phyloP scores from a whole-genome alignment of 305 asterid species.

The Euphrasia arctica region DNA sequence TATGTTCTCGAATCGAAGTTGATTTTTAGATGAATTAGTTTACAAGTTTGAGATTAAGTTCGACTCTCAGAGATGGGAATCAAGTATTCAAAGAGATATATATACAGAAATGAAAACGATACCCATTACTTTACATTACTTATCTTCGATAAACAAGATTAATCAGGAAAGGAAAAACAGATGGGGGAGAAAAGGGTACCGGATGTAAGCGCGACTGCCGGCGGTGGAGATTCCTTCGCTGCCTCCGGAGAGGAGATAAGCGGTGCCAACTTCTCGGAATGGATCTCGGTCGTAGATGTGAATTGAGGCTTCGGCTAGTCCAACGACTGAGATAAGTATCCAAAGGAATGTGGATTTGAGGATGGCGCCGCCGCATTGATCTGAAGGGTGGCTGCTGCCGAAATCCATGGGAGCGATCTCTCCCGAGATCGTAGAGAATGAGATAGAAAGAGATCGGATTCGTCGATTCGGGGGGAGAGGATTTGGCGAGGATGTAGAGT shows the following conservation, averaged over 20 bases:
- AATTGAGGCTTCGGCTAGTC: conserved; percentile 68
- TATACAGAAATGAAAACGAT: conserved; percentile 5
- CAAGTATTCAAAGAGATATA: conserved; percentile 1
- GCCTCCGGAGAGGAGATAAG: conserved; percentile 88
- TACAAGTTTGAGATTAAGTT: conserved; percentile 9
- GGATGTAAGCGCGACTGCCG: conserved; percentile 66
- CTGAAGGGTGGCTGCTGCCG: conserved; percentile 42
- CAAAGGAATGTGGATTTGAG: conserved; percentile 29
- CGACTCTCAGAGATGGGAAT: conserved; percentile 14
- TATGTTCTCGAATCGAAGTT: conserved; percentile 76
- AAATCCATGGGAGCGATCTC: conserved; percentile 43
- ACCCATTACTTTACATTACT: neutral
- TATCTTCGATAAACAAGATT: too few relatives aligned
- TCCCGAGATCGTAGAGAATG: conserved; percentile 31
- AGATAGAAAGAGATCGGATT: conserved; percentile 3
- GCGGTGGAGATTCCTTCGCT: conserved; percentile 83
- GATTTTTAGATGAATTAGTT: conserved; percentile 20
- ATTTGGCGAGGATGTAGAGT: conserved; percentile 38
- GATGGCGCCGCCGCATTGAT: conserved; percentile 22
- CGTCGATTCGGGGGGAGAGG: conserved; percentile 17
- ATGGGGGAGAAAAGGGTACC: conserved; percentile 35
- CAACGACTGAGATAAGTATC: conserved; percentile 36
- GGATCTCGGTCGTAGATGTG: conserved; percentile 83
- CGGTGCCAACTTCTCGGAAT: conserved; percentile 92
- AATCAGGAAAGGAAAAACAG: too few relatives aligned